These are phyloP conservation scores for Penicillium waksmanii DNA, from an alignment of 495 filamentous ascomycete genomes.

Conservation along the genomic window DNA sequence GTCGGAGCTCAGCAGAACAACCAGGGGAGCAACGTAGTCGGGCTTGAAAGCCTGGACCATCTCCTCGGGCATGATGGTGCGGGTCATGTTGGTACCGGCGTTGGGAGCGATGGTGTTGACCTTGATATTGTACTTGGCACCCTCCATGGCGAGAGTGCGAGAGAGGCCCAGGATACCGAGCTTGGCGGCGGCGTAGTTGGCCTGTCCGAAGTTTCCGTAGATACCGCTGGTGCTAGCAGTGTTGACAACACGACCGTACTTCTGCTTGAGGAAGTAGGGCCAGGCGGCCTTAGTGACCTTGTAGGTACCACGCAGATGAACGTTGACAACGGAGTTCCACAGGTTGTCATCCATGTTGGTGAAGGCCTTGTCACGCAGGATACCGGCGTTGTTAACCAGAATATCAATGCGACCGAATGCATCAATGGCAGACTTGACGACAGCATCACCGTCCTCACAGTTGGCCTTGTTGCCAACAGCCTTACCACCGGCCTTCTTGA, in stretches of 20 bases:
- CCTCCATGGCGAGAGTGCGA: constrained; percentile 88
- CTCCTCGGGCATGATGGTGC: constrained; percentile 94
- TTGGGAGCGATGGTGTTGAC: constrained; percentile 99
- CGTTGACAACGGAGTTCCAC: constrained; percentile 90
- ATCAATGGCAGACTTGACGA: constrained; percentile 92
- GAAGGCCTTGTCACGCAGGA: constrained; percentile 97
- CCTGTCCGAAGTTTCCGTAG: constrained; percentile 98
- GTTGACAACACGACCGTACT: constrained; percentile 96
- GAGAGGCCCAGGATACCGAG: constrained; percentile 94
- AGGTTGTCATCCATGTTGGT: constrained; percentile 93
- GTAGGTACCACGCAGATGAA: constrained; percentile 94
- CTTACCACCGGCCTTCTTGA: constrained; percentile 85
- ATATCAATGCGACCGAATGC: constrained; percentile 93
- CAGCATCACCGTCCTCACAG: constrained; percentile 89
- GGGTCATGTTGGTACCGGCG: constrained; percentile 94
- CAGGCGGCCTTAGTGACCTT: constrained; percentile 97
- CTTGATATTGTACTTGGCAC: constrained; percentile 96
- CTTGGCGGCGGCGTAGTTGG: constrained; percentile 97
- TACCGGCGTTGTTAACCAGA: constrained; percentile 96
- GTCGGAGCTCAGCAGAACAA: constrained; percentile 87
- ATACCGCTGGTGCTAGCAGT: constrained; percentile 96
- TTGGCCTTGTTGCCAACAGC: constrained; percentile 93
- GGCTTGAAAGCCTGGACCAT: constrained; percentile 99
- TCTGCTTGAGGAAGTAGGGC: constrained; percentile 98
- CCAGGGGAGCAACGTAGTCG: constrained; percentile 94